Base-by-base conservation (phyloP, 768 basidiomycete genomes). In the Trametopsis cervina region DNA sequence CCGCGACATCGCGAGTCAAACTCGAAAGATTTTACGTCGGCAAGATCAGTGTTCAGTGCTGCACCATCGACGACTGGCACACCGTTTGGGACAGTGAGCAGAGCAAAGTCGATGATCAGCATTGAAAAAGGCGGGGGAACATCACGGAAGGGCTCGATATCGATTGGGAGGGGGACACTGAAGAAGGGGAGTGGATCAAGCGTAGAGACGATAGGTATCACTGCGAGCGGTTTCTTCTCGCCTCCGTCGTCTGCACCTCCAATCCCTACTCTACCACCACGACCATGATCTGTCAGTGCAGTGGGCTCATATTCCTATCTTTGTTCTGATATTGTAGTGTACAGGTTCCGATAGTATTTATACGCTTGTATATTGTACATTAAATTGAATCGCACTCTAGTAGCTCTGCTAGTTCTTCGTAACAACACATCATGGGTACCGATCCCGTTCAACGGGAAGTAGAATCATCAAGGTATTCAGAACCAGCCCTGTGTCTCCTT, bases 181-280 rank as follows among this genome's bases (percentile, higher is more conserved):
- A 58, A 66, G 51, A 89, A 88, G 69, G 65, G 76, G 38, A 71
- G 74, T 44, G 89, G 83, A 13, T 78, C 85, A 18, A 84, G 78
- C 24, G 89, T 90, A 48, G 83, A 86, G 66, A 83, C 87, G 22
- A 61, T 84, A 39, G 75, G 87, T 15, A 71, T 91, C 40, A 88
- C 83, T 25, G 89, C 86, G 26, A 73, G 73, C 18, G 89, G 89
- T 0, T 90, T 90, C 61, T 91, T 91, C 63, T 68, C 73, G 11
- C 70, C 85, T 3, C 81, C 84, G 9, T 47, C 58, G 37, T 53
- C 59, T 1, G 58, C 65, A 35, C 62, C 66, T 10, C 58, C 63
- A 4, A 60, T 63, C 4, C 61, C 63, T 25, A 42, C 54, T 22
- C 51, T 54, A 46, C 63, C 59, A n/a, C n/a, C n/a, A n/a, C n/a